These are phyloP conservation scores for Glonium stellatum DNA, from an alignment of 495 filamentous ascomycete genomes.

Conservation along the genomic window DNA sequence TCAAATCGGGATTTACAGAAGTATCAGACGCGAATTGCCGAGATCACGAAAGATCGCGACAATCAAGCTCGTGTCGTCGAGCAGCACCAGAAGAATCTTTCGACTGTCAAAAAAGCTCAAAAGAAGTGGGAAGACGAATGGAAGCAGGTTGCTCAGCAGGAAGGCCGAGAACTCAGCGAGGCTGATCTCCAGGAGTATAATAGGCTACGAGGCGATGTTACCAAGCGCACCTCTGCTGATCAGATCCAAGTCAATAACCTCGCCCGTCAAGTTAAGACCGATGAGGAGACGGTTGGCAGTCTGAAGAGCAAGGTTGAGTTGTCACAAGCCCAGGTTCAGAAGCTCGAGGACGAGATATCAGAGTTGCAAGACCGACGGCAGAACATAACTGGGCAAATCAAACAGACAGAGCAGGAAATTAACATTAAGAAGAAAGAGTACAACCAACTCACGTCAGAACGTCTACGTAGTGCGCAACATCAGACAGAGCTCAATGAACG, in stretches of 20 bases:
- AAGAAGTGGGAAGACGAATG: conserved; percentile 83
- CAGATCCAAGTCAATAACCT: conserved; percentile 80
- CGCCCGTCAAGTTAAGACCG: conserved; percentile 75
- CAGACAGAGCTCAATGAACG: conserved; percentile 88
- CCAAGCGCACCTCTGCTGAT: conserved; percentile 71
- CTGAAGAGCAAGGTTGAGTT: conserved; percentile 78
- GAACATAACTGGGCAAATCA: conserved; percentile 51
- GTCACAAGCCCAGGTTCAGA: conserved; percentile 63
- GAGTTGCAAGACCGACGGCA: conserved; percentile 61
- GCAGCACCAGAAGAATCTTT: conserved; percentile 70
- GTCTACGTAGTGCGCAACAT: conserved; percentile 67
- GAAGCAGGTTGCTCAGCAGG: conserved; percentile 71
- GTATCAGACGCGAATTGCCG: conserved; percentile 57
- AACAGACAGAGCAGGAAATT: conserved; percentile 66
- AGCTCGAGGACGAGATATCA: conserved; percentile 63
- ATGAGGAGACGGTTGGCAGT: conserved; percentile 79
- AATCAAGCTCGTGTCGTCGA: conserved; percentile 57
- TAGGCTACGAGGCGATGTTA: conserved; percentile 75
- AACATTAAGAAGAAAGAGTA: conserved; percentile 85
- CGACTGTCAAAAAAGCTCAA: conserved; percentile 82
- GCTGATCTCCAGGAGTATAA: conserved; percentile 87
- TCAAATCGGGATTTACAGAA: conserved; percentile 62
- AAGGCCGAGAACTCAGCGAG: conserved; percentile 78
- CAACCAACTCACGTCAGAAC: conserved; percentile 64
- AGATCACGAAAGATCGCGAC: conserved; percentile 69